Evolutionary conservation across 2,329 filamentous ascomycete species (phyloP).

Genomic region (Ceratocystis colombiana): DNA sequence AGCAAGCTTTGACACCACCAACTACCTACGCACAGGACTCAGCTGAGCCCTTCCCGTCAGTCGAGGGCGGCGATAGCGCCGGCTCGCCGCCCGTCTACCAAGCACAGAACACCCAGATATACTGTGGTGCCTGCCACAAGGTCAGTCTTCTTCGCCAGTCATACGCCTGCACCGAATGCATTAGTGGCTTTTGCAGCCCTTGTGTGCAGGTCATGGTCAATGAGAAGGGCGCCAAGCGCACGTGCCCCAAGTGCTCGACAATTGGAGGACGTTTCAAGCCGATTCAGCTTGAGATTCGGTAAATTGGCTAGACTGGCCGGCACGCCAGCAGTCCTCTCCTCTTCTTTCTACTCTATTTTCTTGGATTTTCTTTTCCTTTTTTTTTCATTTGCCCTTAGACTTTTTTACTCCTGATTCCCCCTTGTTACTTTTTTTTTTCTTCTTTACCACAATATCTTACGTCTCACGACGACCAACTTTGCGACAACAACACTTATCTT

Average conservation of each 20-base stretch:
- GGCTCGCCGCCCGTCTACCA: conserved; percentile 65
- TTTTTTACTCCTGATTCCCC: conserved; percentile 21
- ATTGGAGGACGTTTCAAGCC: conserved; percentile 74
- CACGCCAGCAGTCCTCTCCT: neutral
- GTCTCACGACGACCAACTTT: conserved; percentile 23
- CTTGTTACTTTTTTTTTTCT: conserved; percentile 17
- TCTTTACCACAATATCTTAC: conserved; percentile 4
- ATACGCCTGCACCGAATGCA: conserved; percentile 92
- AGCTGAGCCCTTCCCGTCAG: conserved; percentile 75
- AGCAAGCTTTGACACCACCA: conserved; percentile 82
- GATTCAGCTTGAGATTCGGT: conserved; percentile 73
- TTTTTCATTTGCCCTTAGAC: conserved; percentile 24
- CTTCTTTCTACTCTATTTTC: neutral
- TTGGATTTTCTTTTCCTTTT: conserved; percentile 21
- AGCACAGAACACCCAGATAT: conserved; percentile 73
- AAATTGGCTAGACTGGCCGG: conserved; percentile 30
- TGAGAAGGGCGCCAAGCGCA: conserved; percentile 63
- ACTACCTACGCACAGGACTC: conserved; percentile 51
- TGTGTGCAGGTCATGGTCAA: conserved; percentile 74
- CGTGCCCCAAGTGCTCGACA: conserved; percentile 69
- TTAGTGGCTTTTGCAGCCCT: conserved; percentile 79
- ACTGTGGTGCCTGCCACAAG: conserved; percentile 77
- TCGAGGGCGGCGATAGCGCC: conserved; percentile 65
- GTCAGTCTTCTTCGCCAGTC: conserved; percentile 69
- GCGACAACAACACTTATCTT: neutral